phyloP scores from a whole-genome alignment of 306 rosid species.

The Glycine tomentella region DNA sequence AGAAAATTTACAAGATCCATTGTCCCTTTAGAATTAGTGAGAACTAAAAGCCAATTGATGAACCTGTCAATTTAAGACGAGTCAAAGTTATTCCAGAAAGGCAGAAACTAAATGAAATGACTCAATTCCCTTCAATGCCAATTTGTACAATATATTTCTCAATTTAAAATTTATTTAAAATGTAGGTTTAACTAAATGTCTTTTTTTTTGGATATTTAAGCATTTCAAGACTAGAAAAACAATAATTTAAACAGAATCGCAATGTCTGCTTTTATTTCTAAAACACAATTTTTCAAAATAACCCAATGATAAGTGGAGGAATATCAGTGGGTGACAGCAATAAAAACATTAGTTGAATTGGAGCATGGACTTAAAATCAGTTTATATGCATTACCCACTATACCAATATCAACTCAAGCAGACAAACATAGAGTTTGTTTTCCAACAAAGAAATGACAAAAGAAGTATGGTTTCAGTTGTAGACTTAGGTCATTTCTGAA shows the following conservation, averaged over 20 bases:
- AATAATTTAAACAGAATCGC: background rate
- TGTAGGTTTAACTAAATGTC: background rate
- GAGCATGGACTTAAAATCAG: background rate
- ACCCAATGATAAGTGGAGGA: background rate
- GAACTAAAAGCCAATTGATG: slow-evolving; percentile 95
- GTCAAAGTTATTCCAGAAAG: slow-evolving; percentile 7
- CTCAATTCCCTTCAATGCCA: background rate
- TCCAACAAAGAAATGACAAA: background rate
- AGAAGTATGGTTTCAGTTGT: too few species aligned
- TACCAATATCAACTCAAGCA: background rate
- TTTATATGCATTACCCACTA: background rate
- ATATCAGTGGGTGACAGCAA: background rate
- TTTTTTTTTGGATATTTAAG: background rate
- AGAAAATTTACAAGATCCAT: slow-evolving; percentile 95
- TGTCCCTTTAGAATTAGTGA: slow-evolving; percentile 90
- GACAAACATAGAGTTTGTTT: background rate
- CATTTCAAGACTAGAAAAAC: slow-evolving; percentile 20
- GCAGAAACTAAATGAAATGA: slow-evolving; percentile 32
- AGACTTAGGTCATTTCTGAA: slow-evolving; percentile 15
- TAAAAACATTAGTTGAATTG: background rate
- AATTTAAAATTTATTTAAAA: background rate
- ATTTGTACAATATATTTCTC: slow-evolving; percentile 2
- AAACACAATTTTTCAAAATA: background rate
- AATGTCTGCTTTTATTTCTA: slow-evolving; percentile 10
- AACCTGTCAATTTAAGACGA: slow-evolving; percentile 62